Evolutionary conservation across 495 filamentous ascomycete species (phyloP).

Genomic region (Podospora pseudocomata): DNA sequence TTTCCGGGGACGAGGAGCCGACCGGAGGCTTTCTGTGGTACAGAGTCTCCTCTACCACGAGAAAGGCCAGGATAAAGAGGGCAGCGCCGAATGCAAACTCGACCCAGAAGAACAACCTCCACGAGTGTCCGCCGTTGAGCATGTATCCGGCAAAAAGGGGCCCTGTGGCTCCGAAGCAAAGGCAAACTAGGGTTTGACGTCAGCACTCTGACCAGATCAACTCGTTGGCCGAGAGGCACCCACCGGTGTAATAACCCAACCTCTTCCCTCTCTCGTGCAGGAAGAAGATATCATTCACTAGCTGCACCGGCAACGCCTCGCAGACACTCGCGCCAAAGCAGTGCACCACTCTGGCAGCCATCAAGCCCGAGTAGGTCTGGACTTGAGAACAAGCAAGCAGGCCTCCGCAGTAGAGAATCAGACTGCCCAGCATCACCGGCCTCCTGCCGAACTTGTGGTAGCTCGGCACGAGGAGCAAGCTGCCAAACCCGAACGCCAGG

Average conservation of each 20-base stretch:
- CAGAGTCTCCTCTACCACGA: slow-evolving; percentile 59
- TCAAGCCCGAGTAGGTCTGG: slow-evolving; percentile 49
- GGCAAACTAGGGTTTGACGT: slow-evolving; percentile 41
- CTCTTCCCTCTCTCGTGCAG: slow-evolving; percentile 58
- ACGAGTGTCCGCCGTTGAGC: slow-evolving; percentile 58
- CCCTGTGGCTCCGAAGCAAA: slow-evolving; percentile 57
- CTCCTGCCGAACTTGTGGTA: slow-evolving; percentile 60
- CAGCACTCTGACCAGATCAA: not conserved
- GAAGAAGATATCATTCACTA: slow-evolving; percentile 67
- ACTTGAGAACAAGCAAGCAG: slow-evolving; percentile 55
- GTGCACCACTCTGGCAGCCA: slow-evolving; percentile 55
- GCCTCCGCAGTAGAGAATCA: slow-evolving; percentile 51
- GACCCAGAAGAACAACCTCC: slow-evolving; percentile 65
- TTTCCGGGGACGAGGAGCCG: not conserved
- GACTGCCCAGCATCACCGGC: slow-evolving; percentile 56
- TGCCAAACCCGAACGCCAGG: slow-evolving; percentile 60
- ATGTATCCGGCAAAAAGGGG: slow-evolving; percentile 62
- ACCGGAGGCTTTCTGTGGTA: slow-evolving; percentile 44
- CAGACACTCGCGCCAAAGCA: slow-evolving; percentile 58
- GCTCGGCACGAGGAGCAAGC: slow-evolving; percentile 55
- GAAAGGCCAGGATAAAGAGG: slow-evolving; percentile 55
- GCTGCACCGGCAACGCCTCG: slow-evolving; percentile 59
- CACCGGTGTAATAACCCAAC: slow-evolving; percentile 58
- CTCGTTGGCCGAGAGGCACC: not conserved
- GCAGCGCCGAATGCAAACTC: slow-evolving; percentile 55